These are phyloP conservation scores for Oleoguttula mirabilis DNA, from an alignment of 495 filamentous ascomycete species.

Conservation along the genomic window DNA sequence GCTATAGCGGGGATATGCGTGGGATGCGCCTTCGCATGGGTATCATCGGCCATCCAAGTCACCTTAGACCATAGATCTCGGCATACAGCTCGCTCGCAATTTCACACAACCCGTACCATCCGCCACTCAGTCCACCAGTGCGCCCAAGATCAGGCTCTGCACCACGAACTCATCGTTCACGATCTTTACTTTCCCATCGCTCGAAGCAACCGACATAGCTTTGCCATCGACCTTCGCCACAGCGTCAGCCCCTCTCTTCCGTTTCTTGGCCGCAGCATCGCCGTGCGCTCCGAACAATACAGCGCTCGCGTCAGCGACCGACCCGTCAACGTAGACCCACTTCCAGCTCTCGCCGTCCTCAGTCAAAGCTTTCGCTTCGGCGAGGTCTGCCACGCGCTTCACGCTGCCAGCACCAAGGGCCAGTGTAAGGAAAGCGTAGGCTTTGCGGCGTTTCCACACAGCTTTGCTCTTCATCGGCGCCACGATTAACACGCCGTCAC, in stretches of 20 bases:
- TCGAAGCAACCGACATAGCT: constrained; percentile 11
- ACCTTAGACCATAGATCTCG: too few species aligned
- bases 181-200: constrained; percentile 43
- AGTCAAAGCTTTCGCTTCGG: constrained; percentile 47
- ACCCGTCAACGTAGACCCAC: constrained; percentile 66
- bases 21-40: too few species aligned
- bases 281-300: constrained; percentile 28
- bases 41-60: too few species aligned
- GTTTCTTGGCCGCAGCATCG: constrained; percentile 30
- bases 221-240: constrained; percentile 19
- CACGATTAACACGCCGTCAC: constrained; percentile 62
- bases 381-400: constrained; percentile 49
- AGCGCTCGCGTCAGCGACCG: constrained; percentile 38
- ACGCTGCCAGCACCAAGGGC: constrained; percentile 62
- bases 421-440: constrained; percentile 62
- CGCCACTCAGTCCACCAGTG: constrained; percentile 45
- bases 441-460: constrained; percentile 45
- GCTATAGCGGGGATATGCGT: too few species aligned
- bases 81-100: too few species aligned
- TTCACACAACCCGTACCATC: too few species aligned
- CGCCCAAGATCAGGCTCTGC: constrained; percentile 84
- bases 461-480: constrained; percentile 48
- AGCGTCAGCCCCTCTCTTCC: constrained; percentile 30
- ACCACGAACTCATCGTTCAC: constrained; percentile 80
- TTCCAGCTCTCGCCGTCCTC: constrained; percentile 44